Evolutionary conservation across 176 grass and related monocot genomes (phyloP), one percentile per base, ranked within the genome.

Genomic region (Cenchrus purpureus): DNA sequence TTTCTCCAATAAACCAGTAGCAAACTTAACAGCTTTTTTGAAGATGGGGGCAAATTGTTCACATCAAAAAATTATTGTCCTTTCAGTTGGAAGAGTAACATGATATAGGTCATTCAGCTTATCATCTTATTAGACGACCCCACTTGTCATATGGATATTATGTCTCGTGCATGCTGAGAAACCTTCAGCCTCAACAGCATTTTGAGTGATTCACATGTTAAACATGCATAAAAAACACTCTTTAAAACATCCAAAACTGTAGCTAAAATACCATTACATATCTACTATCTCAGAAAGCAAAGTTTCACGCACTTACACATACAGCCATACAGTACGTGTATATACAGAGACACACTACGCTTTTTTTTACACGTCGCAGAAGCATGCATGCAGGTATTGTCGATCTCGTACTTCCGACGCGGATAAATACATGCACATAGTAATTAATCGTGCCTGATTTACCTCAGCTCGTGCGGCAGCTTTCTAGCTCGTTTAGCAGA

Each of bases 401-500:
- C 28, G 17, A 53, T 45, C 34, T 82, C 20, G 79, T 70, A 58
- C 10, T 12, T 25, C 46, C 19, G 43, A 51, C 22, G 14, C 53
- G 65, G 49, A 55, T 44, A 20, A 7, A 46, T 10, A 44, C 37
- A 10, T n/a, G 17, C 59, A 29, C 34, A 16, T 19, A 56, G 65
- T 56, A 69, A 15, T 14, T 22, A 44, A 63, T 2, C 22, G 22
- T 31, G n/a, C 6, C 19, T 52, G 8, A 65, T 25, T 81, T 54
- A 81, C 60, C 65, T 63, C 34, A 34, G 34, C 34, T 34, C 61
- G 29, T 3, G 49, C 79, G 50, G 34, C 7, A 42, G 6, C 3
- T 6, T 8, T 6, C 46, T 8, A 19, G 0, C 9, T 0, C 12
- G 34, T 4, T 88, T 73, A 96, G 77, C 88, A 83, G 77, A 96